Evolutionary conservation across 1,139 yeast species (phyloP), one percentile per base, ranked within the genome.

Genomic region (Taphrina deformans): DNA sequence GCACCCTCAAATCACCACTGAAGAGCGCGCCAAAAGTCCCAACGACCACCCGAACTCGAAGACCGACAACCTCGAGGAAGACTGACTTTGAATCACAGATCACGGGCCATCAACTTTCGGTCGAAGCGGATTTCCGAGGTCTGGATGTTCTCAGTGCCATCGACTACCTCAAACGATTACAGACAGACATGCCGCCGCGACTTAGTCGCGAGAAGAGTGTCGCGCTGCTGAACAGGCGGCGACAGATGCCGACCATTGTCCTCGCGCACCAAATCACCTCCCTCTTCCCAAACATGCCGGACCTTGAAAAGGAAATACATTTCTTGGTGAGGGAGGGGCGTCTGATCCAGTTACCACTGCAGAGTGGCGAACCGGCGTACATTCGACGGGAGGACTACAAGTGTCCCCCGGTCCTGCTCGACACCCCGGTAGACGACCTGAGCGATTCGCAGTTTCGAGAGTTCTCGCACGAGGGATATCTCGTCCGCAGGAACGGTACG

Each of bases 231-330:
- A 38, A 40, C 18, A 23, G 56, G 23, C 48, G 63, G 24, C 18
- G 63, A 18, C 35, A 50, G 48, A 59, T 27, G 53, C 63, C 63
- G 9, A 12, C 4, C 21, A 59, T 59, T 18, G 63, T 59, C 9
- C 55, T 59, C 21, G 35, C 35, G 27, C 63, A 59, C 16, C 63
- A 59, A 26, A 52, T 59, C 24, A 41, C 63, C 6, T 59, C 63
- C 9, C 29, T 59, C 12, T 59, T 59, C 26, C 63, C 63, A 26
- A 59, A 59, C 51, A 29, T 59, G 56, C 53, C 63, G 5, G 41
- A 23, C 5, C 63, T 59, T 10, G 63, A 59, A 16, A 40, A 44
- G 50, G 63, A 59, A 14, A 48, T 45, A 23, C 48, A 59, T 27
- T 16, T 18, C 18, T 31, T 59, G 41, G 56, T 59, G 24, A 31